Base-by-base conservation (phyloP, 352 stramenopile genomes). In the Pythium biforme region DNA sequence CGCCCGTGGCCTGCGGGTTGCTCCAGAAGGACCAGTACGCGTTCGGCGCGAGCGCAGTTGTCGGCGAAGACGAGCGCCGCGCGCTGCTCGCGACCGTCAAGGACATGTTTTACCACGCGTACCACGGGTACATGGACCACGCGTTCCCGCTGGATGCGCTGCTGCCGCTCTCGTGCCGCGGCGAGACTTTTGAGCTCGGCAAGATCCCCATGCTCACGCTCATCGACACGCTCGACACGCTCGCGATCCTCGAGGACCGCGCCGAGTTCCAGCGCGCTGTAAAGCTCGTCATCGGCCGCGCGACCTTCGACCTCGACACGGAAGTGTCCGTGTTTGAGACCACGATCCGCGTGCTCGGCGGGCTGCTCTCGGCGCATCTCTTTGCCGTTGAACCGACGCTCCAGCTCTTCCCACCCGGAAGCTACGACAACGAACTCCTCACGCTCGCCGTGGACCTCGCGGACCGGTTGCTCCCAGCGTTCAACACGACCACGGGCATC, bases 401-500 rank as follows among this genome's bases (percentile, higher is more conserved):
- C 6, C 64, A 60, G 37, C 53, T 95, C 23, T 92, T 78, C 37
- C 65, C 77, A 11, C 39, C 66, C 17, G 93, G 78, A 55, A 68
- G 66, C 31, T 99, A 99, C 74, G 75, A 98, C 51, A 90, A 82
- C 15, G 86, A 92, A 60, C 79, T 99, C 11, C 74, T 99, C 33
- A 43, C 67, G 17, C 79, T 99, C 29, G 97, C 97, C 1, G 64
- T 94, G 19, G 97, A 99, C 72, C 78, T 99, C 48, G 97, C 84
- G 3, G 81, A 98, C 29, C 88, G 98, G 4, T 73, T 99, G 6
- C 72, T 99, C 60, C 88, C 90, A 20, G 97, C 97, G 39, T 99
- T 99, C 76, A 71, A 97, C 40, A 99, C 97, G 1, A 66, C 77
- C 25, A 99, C 96, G 26, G 88, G 84, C 8, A 99, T 99, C 70